These are phyloP conservation scores for Falciphora oryzae DNA, from an alignment of 2,329 filamentous ascomycete species.

Conservation along the genomic window DNA sequence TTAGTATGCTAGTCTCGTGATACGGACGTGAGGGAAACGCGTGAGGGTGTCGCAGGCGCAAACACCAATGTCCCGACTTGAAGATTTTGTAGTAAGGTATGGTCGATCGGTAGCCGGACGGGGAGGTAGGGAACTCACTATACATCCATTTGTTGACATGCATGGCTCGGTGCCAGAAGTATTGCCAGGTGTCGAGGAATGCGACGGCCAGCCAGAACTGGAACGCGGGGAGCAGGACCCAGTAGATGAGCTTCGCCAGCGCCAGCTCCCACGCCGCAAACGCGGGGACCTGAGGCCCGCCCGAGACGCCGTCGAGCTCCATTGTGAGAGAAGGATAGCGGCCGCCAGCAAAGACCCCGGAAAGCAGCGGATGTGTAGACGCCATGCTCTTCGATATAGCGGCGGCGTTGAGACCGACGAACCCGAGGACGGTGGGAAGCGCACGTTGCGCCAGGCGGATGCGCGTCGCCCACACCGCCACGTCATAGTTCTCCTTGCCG, in stretches of 20 bases:
- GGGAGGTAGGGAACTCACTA: constrained; percentile 51
- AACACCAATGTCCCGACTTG: too few species aligned
- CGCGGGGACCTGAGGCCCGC: constrained; percentile 48
- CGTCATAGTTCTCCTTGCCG: constrained; percentile 78
- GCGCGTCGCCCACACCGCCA: constrained; percentile 84
- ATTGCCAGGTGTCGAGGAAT: constrained; percentile 94
- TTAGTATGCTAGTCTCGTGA: background rate
- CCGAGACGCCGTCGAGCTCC: constrained; percentile 46
- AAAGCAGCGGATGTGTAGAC: constrained; percentile 60
- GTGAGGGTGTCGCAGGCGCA: too few species aligned
- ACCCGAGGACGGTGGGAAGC: constrained; percentile 64
- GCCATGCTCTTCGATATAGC: constrained; percentile 72
- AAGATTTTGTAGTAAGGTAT: too few species aligned
- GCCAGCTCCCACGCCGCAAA: constrained; percentile 81
- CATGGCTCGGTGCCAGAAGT: constrained; percentile 94
- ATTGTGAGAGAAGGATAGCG: constrained; percentile 68
- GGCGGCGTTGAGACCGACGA: constrained; percentile 70
- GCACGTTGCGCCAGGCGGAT: constrained; percentile 72
- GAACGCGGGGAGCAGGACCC: constrained; percentile 65
- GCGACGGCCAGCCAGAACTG: constrained; percentile 72
- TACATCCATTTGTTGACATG: constrained; percentile 97
- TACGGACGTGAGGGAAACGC: too few species aligned
- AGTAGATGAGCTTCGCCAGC: constrained; percentile 73
- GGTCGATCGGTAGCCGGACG: background rate
- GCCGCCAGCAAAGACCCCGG: constrained; percentile 72